These are phyloP conservation scores for Fistulifera pelliculosa DNA, from an alignment of 108 stramenopile species.

Conservation along the genomic window DNA sequence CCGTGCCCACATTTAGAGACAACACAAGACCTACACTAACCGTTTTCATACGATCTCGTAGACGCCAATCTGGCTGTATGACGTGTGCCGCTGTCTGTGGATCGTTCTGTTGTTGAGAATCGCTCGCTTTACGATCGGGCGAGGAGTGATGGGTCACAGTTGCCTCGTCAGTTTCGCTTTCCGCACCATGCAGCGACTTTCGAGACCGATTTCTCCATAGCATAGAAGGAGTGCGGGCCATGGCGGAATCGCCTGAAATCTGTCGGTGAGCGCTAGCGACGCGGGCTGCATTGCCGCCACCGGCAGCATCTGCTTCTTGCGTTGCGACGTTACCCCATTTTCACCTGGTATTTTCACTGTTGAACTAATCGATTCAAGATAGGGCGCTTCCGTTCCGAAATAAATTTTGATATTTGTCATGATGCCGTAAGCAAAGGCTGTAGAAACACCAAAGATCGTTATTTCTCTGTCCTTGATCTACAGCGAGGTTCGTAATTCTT, in stretches of 20 bases:
- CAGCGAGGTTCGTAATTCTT: no score
- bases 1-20: slow-evolving; percentile 79
- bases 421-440: no score
- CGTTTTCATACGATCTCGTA: slow-evolving; percentile 91
- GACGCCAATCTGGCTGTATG: slow-evolving; percentile 57
- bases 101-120: neutral
- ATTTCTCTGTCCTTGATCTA: no score
- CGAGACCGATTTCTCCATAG: neutral
- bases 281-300: neutral
- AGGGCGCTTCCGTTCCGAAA: no score
- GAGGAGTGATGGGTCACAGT: neutral
- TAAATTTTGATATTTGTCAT: no score
- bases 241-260: neutral
- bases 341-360: neutral
- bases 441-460: no score
- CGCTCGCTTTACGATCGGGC: neutral
- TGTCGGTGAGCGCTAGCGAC: neutral
- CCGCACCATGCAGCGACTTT: neutral
- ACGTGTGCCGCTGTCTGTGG: neutral
- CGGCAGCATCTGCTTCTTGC: slow-evolving; percentile 8
- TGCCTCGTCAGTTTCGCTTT: neutral
- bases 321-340: neutral
- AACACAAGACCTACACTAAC: slow-evolving; percentile 88
- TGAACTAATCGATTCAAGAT: no score
- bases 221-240: neutral